Evolutionary conservation across 1,284 basidiomycete genomes (phyloP).

Genomic region (Mrakiaceae sp.): DNA sequence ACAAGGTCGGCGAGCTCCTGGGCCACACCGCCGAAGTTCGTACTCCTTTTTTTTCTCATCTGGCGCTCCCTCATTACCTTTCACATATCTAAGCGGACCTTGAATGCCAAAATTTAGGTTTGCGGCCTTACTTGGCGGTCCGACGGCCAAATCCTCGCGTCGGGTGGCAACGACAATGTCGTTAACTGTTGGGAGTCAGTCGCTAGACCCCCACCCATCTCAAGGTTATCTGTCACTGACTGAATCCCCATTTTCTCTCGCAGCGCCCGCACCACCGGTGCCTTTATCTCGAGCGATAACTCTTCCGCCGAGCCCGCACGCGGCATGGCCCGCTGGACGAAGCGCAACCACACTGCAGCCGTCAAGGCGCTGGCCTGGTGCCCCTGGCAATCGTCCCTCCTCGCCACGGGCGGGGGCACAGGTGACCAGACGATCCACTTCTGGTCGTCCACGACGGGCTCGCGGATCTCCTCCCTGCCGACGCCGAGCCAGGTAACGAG

Average conservation of each 20-base stretch:
- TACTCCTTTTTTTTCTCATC: slow-evolving; percentile 25
- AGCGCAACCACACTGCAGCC: slow-evolving; percentile 85
- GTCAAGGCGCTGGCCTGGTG: slow-evolving; percentile 97
- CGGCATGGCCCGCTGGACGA: slow-evolving; percentile 72
- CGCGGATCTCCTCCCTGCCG: slow-evolving; percentile 67
- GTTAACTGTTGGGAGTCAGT: slow-evolving; percentile 85
- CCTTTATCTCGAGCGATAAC: slow-evolving; percentile 30
- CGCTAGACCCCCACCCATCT: not conserved
- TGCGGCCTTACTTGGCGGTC: slow-evolving; percentile 50
- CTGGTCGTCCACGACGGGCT: slow-evolving; percentile 84
- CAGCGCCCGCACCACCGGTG: slow-evolving; percentile 13
- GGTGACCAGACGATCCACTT: slow-evolving; percentile 88
- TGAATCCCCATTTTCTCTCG: not conserved
- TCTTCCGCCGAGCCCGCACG: slow-evolving; percentile 33
- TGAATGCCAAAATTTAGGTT: slow-evolving; percentile 19
- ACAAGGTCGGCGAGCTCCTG: slow-evolving; percentile 77
- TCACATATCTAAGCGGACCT: not conserved
- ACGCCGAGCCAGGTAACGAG: slow-evolving; percentile 88
- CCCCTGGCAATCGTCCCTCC: slow-evolving; percentile 84
- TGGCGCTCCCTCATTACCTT: not conserved
- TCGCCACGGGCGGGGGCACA: slow-evolving; percentile 90
- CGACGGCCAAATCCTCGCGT: slow-evolving; percentile 79
- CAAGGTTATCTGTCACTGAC: not conserved
- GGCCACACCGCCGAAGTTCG: slow-evolving; percentile 87
- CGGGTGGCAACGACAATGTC: slow-evolving; percentile 91